Base-by-base conservation (phyloP, 208 protist genomes). In the Trypanosoma melophagium region DNA sequence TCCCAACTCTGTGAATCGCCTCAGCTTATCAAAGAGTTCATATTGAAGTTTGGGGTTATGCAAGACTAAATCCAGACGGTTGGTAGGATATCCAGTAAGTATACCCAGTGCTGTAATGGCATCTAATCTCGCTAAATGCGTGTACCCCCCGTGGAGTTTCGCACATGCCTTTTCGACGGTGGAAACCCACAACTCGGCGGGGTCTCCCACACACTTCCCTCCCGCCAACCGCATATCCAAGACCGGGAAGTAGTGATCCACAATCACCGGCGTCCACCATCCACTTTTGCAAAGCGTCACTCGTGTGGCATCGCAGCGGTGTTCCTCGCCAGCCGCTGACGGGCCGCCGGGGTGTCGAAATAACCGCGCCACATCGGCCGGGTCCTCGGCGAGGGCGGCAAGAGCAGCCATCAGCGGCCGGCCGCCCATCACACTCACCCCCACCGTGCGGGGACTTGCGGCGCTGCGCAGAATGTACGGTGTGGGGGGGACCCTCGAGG, bases 161-260 rank as follows among this genome's bases (percentile, higher is more conserved):
- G 90, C 90, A 62, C 90, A 95, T 14, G 92, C 92, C 77, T 96
- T 96, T 62, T 96, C 77, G 13, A 94, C 63, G 16, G 95, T 61
- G 10, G 75, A 35, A 8, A 86, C 69, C 90, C 92, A 97, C 57
- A 96, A 64, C 79, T 95, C 84, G 5, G 66, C 41, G 17, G 82
- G 73, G 44, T 96, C 83, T n/a, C 62, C 59, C n/a, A 79, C 79
- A 53, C 71, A 75, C 58, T 77, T 76, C 22, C 72, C 76, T 2
- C 61, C 69, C 2, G 86, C 72, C 17, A 45, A 35, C 24, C 41
- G 19, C 38, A 47, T 49, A 25, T 57, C 66, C 24, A 59, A n/a
- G 0, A 64, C 60, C 9, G 90, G 90, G 19, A 96, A 63, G 74
- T 91, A 93, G 72, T 93, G 80, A 66, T 96, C 91, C 25, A 96